A percentile compares a stretch with the other conserved stretches of the same genome.
phyloP scores from a whole-genome alignment of 192 early-diverging fungal species.

The Geranomyces michiganensis region DNA sequence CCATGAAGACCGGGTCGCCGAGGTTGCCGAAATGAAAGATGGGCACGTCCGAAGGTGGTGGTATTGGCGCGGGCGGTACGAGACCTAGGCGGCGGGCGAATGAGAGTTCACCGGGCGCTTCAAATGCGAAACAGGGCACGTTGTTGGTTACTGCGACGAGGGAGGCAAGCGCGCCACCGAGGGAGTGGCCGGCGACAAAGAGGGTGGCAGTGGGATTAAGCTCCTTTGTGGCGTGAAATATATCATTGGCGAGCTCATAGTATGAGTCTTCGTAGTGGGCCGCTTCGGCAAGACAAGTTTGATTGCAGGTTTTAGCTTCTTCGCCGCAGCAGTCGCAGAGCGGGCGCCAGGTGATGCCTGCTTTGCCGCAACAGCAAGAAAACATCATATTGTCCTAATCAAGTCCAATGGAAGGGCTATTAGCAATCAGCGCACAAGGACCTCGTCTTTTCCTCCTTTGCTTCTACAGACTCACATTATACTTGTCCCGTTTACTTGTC shows the following conservation, averaged over 20 bases:
- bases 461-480: conserved; percentile 39
- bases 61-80: conserved; percentile 49
- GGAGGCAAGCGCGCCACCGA: conserved; percentile 60
- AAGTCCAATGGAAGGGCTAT: too few relatives aligned
- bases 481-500: conserved; percentile 44
- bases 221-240: conserved; percentile 60
- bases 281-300: conserved; percentile 26
- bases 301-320: conserved; percentile 10
- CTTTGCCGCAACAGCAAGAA: conserved; percentile 92
- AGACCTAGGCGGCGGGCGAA: conserved; percentile 81
- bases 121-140: conserved; percentile 77
- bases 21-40: conserved; percentile 91
- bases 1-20: conserved; percentile 89
- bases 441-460: too few relatives aligned
- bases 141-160: conserved; percentile 82
- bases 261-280: conserved; percentile 41
- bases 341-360: conserved; percentile 47
- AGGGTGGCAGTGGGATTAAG: conserved; percentile 65
- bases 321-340: conserved; percentile 32
- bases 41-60: conserved; percentile 40
- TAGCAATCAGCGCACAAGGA: conserved; percentile 17
- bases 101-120: conserved; percentile 81
- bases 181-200: conserved; percentile 74
- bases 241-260: conserved; percentile 48
- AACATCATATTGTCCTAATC: conserved; percentile 92